Evolutionary conservation across 306 rosid genomes (phyloP), one percentile per base, ranked within the genome.

Genomic region (Glycine latifolia): DNA sequence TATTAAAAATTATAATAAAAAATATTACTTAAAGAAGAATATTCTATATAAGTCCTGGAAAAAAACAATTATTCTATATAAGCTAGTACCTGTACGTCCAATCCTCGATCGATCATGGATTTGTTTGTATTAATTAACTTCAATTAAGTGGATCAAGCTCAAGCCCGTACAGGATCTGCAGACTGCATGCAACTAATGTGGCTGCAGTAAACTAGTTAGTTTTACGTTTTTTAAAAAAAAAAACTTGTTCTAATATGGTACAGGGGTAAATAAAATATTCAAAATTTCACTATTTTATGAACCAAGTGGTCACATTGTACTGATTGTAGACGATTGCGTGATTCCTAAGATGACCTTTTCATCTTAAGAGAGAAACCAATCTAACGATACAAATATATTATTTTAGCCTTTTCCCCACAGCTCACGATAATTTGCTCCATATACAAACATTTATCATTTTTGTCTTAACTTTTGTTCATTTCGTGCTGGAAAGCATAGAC

Each of bases 331-430:
- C 59, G 5, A 75, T 86, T 61, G 68, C 80, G 86, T 82, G 86
- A 79, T 47, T 82, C 76, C 16, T 31, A 17, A 75, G 67, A 75
- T 63, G 77, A 82, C 82, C 76, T 61, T 62, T 75, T 86, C 77
- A 62, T 61, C 53, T 31, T 67, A 43, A 10, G 67, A 61, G 26
- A 71, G 35, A 59, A 78, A 72, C 77, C 80, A 77, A 71, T 55
- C 39, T 44, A 10, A 56, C 46, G 54, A 54, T 58, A 76, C 58
- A 61, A 49, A 43, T 43, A 71, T 62, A 81, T 26, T 58, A 71
- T 54, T 46, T 77, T 35, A 70, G 10, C 56, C 48, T 71, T 55
- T 37, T 8, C 26, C 31, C 83, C 33, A 71, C 77, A 58, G 20
- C 60, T 79, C 48, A 68, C 49, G 37, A 68, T 68, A 7, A 53